Base-by-base conservation (phyloP, 1,284 basidiomycete genomes). In the Athelia sp. region DNA sequence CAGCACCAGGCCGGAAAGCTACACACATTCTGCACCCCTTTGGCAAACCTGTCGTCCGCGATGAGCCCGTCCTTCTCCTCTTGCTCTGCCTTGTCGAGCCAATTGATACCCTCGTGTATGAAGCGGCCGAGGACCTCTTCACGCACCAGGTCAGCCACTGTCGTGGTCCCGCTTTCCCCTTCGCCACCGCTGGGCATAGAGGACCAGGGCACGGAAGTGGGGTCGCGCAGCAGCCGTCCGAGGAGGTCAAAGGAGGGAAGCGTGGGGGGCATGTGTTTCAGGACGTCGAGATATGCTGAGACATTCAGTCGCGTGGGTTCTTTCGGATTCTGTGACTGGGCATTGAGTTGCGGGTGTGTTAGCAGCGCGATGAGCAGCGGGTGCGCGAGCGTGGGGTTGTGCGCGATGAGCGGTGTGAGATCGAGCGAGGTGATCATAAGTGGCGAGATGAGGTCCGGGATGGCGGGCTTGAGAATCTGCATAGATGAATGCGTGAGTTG, bases 211-310 rank as follows among this genome's bases (percentile, higher is more conserved):
- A 79, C 63, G 26, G 66, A 60, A 0, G 82, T 80, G 29, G 72
- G 64, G 58, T 87, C 84, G 50, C 78, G 75, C 17, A 90, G 65
- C 3, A 90, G 67, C 11, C 79, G 75, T 11, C 81, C 84, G 35
- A 88, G 66, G 22, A 90, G 67, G 59, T 90, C 85, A 56, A 89
- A 86, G 3, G 83, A 80, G n/a, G 83, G 72, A 24, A 89, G 67
- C 0, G 78, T 79, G 0, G 86, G 86, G 4, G 87, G 82, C 32
- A 86, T 71, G 53, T 68, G 72, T 8, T 70, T 69, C 14, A 87
- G 64, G 18, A 79, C 75, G 40, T 84, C 79, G 46, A 86, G 69
- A 62, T 81, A 84, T 10, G 74, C 67, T 46, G 64, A 66, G 17
- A 69, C 66, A 48, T 68, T 68, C 26, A 61, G 57, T 49, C 69